Percentiles rank a stretch among this genome's conserved stretches.
These are phyloP conservation scores for Fusarium redolens DNA, from an alignment of 2,329 filamentous ascomycete species.

Conservation along the genomic window DNA sequence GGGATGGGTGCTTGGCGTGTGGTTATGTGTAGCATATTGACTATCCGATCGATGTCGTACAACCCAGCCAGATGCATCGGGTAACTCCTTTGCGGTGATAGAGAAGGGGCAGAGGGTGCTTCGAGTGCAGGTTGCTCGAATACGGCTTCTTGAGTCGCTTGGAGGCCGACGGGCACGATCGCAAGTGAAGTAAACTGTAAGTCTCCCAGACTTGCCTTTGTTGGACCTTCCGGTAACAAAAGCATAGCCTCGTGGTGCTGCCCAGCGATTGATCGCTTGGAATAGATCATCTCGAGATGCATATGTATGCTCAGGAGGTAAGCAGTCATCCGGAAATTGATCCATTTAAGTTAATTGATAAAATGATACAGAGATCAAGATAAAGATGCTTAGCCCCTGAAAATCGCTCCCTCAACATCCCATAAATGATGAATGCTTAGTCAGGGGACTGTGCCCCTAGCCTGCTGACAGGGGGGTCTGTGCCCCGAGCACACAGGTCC, in stretches of 20 bases:
- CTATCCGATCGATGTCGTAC: not conserved
- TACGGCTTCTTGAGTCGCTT: not conserved
- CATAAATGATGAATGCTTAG: not conserved
- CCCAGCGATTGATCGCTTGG: not conserved
- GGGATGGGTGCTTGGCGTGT: not conserved
- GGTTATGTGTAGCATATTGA: not conserved
- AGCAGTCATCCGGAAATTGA: not conserved
- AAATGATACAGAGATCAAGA: not conserved
- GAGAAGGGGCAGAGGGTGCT: not conserved
- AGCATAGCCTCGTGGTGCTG: not conserved
- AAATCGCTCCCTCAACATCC: not conserved
- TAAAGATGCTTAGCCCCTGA: not conserved
- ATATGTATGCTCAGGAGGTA: not conserved
- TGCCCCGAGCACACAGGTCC: too few relatives aligned
- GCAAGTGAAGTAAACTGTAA: not conserved
- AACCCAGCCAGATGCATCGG: not conserved
- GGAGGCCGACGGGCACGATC: not conserved
- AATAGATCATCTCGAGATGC: not conserved
- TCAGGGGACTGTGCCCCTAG: not conserved
- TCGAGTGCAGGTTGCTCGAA: not conserved
- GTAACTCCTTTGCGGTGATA: not conserved
- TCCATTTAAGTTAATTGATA: not conserved
- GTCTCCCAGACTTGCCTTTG: not conserved
- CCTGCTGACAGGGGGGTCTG: too few relatives aligned
- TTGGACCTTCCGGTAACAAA: not conserved